phyloP scores from a whole-genome alignment of 306 rosid genomes.

The Ceratonia siliqua region DNA sequence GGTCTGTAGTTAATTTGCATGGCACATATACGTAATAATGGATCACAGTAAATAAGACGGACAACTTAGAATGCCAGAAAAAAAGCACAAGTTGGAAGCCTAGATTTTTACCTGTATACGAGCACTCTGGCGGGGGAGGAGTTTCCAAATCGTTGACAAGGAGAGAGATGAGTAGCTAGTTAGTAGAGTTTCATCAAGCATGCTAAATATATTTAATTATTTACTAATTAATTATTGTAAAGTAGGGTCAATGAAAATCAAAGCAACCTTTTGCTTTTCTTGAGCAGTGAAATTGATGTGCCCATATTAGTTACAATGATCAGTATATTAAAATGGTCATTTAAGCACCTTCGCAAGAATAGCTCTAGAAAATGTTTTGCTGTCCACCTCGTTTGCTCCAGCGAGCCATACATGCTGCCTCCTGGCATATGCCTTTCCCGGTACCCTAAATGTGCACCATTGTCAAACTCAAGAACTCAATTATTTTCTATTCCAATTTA shows the following conservation, averaged over 20 bases:
- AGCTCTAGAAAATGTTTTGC: conserved; percentile 84
- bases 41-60: not conserved
- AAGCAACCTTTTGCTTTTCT: not conserved
- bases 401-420: conserved; percentile 89
- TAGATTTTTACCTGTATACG: conserved; percentile 53
- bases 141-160: not conserved
- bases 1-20: conserved; percentile 47
- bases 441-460: conserved; percentile 53
- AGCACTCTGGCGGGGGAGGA: conserved; percentile 58
- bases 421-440: conserved; percentile 83
- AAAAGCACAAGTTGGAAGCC: not conserved
- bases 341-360: conserved; percentile 83
- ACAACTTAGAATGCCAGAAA: no score
- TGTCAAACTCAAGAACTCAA: not conserved
- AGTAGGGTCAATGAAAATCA: not conserved
- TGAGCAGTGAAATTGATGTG: not conserved
- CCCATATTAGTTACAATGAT: not conserved
- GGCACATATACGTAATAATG: no score
- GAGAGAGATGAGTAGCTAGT: not conserved
- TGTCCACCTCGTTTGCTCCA: conserved; percentile 84
- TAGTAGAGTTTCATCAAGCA: not conserved
- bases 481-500: not conserved
- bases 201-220: not conserved
- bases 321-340: not conserved
- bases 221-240: not conserved